These are phyloP conservation scores for Saccharomyces hybrid DNA, from an alignment of 1,139 yeast species.

Conservation along the genomic window DNA sequence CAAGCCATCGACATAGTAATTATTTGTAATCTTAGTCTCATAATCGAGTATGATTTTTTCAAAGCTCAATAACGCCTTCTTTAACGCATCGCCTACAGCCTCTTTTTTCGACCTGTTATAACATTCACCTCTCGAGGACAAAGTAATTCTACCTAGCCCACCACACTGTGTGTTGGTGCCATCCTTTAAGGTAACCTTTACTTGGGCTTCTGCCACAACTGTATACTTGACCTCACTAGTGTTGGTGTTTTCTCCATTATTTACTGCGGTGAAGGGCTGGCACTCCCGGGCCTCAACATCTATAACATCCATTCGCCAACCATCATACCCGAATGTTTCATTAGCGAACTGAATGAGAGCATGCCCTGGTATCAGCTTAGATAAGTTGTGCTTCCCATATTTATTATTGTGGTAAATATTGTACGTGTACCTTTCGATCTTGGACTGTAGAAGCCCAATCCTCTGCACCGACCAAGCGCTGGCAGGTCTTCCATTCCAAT, in stretches of 20 bases:
- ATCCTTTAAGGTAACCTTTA: conserved; percentile 25
- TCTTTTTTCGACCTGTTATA: conserved; percentile 28
- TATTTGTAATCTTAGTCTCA: conserved; percentile 22
- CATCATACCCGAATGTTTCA: conserved; percentile 30
- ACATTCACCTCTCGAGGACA: conserved; percentile 24
- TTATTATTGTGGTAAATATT: conserved; percentile 23
- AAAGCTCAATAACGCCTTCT: conserved; percentile 25
- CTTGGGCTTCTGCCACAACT: conserved; percentile 27
- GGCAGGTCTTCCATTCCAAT: conserved; percentile 29
- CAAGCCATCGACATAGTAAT: conserved; percentile 27
- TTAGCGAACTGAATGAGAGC: conserved; percentile 28
- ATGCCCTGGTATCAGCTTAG: conserved; percentile 27
- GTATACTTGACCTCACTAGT: conserved; percentile 11
- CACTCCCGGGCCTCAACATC: conserved; percentile 19
- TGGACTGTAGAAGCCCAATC: conserved; percentile 24
- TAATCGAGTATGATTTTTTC: conserved; percentile 26
- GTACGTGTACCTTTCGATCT: conserved; percentile 24
- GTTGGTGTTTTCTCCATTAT: conserved; percentile 1
- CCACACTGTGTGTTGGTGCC: conserved; percentile 26
- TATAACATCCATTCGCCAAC: conserved; percentile 28
- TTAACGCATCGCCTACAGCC: conserved; percentile 27
- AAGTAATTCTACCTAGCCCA: conserved; percentile 24
- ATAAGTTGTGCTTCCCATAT: conserved; percentile 26
- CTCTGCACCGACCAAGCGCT: conserved; percentile 28
- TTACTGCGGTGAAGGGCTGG: conserved; percentile 3